Base-by-base conservation (phyloP, 345 rosid genomes). In the Kandelia obovata region DNA sequence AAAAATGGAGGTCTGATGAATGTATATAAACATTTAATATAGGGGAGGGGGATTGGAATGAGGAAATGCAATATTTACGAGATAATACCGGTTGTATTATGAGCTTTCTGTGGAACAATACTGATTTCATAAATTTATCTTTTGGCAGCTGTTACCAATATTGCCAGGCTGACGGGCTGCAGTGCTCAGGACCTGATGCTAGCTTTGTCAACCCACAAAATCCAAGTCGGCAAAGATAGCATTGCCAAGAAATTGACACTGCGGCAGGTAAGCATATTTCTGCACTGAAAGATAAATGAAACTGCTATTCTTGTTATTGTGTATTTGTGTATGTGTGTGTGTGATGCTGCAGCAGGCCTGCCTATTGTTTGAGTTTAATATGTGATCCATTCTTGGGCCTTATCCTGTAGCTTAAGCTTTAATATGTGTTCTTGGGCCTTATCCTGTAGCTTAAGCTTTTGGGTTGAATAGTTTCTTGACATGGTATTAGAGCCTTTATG, bases 121-220 rank as follows among this genome's bases (percentile, higher is more conserved):
- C 32, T 56, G 53, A 61, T 57, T 62, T 30, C 53, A 9, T 68
- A 39, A 74, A 9, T 34, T 7, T 7, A 70, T 34, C 77, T 70
- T 73, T 65, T 77, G 73, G 53, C 83, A 95, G 99, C 97, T 78
- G 67, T 92, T 62, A 81, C 77, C 61, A 89, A 67, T 79, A 87
- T 87, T 66, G 84, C 97, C 53, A 85, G 75, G 80, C 76, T 95
- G 74, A 78, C 92, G 88, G 89, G 90, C 51, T 95, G 96, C 78
- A 72, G 79, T 69, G 71, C 79, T 31, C 78, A 78, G 61, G 93
- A 85, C 66, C 70, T 95, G 74, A 77, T 82, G 81, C 61, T 73
- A 34, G 85, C 84, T 77, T 77, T 95, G 82, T 95, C 96, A 67
- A 83, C 86, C 53, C 88, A 82, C 63, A 88, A 78, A 83, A 85